Base-by-base conservation (phyloP, 441 rosid species). In the Populus tomentosa region DNA sequence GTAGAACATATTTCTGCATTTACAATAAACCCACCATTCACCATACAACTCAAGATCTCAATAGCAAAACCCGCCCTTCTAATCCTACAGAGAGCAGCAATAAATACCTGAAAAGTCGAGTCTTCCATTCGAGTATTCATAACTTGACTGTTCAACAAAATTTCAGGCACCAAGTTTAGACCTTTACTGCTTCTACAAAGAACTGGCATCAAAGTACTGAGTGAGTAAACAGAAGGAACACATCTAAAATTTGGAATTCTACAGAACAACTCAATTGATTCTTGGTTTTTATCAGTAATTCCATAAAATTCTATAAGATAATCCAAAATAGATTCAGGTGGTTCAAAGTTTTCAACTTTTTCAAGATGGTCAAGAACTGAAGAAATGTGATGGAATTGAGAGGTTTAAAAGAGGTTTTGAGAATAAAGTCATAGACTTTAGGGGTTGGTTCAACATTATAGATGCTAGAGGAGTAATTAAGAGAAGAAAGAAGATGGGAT, bases 41-140 rank as follows among this genome's bases (percentile, higher is more conserved):
- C 76, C 88, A 87, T 84, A 72, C 67, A 81, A 18, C 69, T 74
- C 23, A 93, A 77, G 18, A 93, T 65, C 78, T 88, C 86, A 40
- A 90, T 73, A 30, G 97, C 95, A 80, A 40, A 77, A 71, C 82
- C 81, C 20, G 86, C 93, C 79, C 84, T 91, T 35, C 86, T 89
- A 26, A 87, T 82, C 82, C 84, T 79, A 88, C 94, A 93, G 1
- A 91, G 90, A 46, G 90, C 78, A 71, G 63, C 40, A 10, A 91
- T 82, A 81, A 90, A 77, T 40, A 91, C 66, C 68, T 80, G 79
- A 67, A 87, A 83, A 64, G 79, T 86, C 8, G 92, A 89, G 71
- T 88, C 91, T 76, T 90, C 94, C 11, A 89, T 7, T 78, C 95
- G 87, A 18, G 91, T 84, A 63, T 85, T 85, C 93, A 94, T 76